Base-by-base conservation (phyloP, 169 alveolate species). In the Cryptosporidium canis region DNA sequence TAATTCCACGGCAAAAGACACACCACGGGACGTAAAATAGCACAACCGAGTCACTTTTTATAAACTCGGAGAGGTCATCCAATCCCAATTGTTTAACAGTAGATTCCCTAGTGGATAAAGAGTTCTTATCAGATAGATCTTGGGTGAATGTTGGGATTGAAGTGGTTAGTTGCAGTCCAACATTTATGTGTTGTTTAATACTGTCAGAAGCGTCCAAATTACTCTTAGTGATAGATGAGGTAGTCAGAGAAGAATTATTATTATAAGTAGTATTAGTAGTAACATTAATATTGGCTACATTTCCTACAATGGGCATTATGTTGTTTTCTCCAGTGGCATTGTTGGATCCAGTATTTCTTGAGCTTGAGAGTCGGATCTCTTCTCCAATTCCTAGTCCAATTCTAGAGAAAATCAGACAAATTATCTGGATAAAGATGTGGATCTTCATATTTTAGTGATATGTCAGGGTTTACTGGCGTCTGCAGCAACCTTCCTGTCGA, bases 11-110 rank as follows among this genome's bases (percentile, higher is more conserved):
- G 31, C 87, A 77, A 63, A 53, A 77, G 27, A 77, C 71, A 61
- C 87, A 77, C 87, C 87, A 77, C 21, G 87, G 87, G 18, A 77
- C 87, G 14, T 77, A 77, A 77, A 77, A 77, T 41, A 77, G 39
- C 24, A 77, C 77, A n/a, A 77, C 87, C 21, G 87, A 55, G 8
- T 35, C 58, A 11, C 7, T 35, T 24, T 43, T 58, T 3, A 29
- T 77, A 24, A 77, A 77, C 12, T 77, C 55, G 8, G 33, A 24
- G 18, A 77, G 37, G 61, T 56, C 87, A 35, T 58, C 87, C 21
- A 43, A 29, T 2, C 77, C 41, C 21, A 77, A 39, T 77, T 77
- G 87, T 41, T 58, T 77, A 24, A 77, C 72, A 3, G 2, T 16
- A 3, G 63, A 43, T 9, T 24, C 83, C 8, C 7, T 14, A 51